These are phyloP conservation scores for Salix koriyanagi DNA, from an alignment of 345 rosid genomes.

Conservation along the genomic window DNA sequence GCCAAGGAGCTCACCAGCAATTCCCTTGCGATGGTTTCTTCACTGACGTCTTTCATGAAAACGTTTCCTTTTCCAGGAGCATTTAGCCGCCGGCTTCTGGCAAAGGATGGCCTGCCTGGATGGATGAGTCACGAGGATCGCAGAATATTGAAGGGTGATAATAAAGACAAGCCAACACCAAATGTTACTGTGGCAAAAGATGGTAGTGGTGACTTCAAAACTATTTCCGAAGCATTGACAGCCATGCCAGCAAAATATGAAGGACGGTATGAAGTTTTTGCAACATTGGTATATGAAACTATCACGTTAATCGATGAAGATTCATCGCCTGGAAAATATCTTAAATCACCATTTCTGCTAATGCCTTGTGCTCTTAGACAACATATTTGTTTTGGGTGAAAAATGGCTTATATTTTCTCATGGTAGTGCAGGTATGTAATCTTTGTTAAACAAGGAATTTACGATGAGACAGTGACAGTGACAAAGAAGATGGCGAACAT, in stretches of 20 bases:
- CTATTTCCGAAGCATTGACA: conserved; percentile 55
- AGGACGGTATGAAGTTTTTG: conserved; percentile 44
- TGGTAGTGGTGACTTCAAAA: conserved; percentile 70
- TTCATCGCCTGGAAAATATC: background rate
- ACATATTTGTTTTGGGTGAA: background rate
- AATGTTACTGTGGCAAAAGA: conserved; percentile 70
- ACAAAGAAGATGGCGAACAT: conserved; percentile 49
- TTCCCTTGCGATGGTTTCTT: conserved; percentile 57
- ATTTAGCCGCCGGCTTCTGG: conserved; percentile 41
- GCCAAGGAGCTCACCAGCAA: conserved; percentile 61
- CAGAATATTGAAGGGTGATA: conserved; percentile 43
- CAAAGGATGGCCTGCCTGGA: conserved; percentile 38
- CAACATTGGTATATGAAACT: background rate
- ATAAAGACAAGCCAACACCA: conserved; percentile 35
- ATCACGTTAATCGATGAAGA: background rate
- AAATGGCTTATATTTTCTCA: background rate
- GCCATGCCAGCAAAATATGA: conserved; percentile 52
- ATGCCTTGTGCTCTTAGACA: background rate
- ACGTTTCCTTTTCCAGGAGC: conserved; percentile 6
- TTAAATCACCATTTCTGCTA: background rate
- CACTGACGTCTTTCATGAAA: conserved; percentile 27
- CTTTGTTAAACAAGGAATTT: conserved; percentile 61
- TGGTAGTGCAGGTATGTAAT: conserved; percentile 53
- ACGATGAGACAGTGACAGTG: conserved; percentile 55
- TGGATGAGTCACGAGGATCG: conserved; percentile 63